Percentiles rank a stretch among this genome's conserved stretches.
Conservation (phyloP, 2,329 filamentous ascomycete species). For the Paecilomyces niveus region DNA sequence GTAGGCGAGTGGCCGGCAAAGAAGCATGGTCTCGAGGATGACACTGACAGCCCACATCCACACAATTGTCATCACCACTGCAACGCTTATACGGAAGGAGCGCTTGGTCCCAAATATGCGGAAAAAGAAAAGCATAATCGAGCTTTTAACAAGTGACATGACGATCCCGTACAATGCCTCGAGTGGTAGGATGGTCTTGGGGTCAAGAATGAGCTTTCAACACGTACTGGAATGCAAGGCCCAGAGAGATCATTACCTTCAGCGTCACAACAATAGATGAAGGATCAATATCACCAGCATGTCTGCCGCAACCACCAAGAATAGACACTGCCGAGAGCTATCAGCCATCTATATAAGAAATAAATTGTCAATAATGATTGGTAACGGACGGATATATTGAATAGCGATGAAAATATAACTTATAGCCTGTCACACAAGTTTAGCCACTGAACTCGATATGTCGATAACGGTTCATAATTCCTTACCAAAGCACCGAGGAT, state of each 20-base stretch:
- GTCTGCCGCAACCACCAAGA: not conserved
- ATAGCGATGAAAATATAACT: not conserved
- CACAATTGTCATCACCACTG: not conserved
- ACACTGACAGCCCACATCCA: slow-evolving; percentile 1
- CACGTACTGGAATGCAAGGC: not conserved
- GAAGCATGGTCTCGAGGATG: not conserved
- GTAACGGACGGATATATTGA: not conserved
- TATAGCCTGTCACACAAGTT: not conserved
- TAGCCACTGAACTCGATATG: not conserved
- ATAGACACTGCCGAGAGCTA: not conserved
- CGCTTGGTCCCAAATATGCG: not conserved
- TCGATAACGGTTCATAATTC: not conserved
- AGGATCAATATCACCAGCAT: not conserved
- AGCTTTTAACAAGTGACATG: not conserved
- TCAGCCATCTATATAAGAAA: not conserved
- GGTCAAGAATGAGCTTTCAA: not conserved
- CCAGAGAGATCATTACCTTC: not conserved
- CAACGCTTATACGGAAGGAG: not conserved
- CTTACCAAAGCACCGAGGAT: not conserved
- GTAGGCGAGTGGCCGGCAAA: slow-evolving; percentile 6
- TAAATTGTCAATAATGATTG: not conserved
- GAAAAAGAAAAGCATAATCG: not conserved
- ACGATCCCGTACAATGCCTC: not conserved
- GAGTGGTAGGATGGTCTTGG: not conserved
- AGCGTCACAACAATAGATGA: not conserved